Evolutionary conservation across 2,329 filamentous ascomycete genomes (phyloP), one percentile per base, ranked within the genome.

Genomic region (Chrysoporthe puriensis): DNA sequence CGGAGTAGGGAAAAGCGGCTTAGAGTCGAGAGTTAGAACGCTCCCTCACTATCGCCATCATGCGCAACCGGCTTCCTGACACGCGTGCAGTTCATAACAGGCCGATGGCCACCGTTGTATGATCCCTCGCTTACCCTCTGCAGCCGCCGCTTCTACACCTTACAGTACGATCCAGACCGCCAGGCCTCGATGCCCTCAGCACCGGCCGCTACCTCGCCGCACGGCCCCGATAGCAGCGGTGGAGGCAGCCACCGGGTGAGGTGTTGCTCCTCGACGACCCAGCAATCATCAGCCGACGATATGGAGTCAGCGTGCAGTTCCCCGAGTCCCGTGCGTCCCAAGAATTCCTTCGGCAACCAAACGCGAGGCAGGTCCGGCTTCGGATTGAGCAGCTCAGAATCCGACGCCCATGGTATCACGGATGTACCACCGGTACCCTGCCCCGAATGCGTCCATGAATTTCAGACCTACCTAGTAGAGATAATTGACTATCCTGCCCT

Each of bases 1-100:
- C 2, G 74, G 74, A 4, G 73, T 75, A 7, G 76, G 75, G 11
- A 77, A 76, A 65, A 73, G 74, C 64, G 74, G 74, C 43, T 70
- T 77, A 6, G 75, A 76, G 63, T 77, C 74, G 8, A 72, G 74
- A 34, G 54, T 57, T 3, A 57, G 54, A 16, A 18, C 36, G 70
- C 65, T 34, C 56, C 16, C 57, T 40, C 21, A 43, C 59, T 1
- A 21, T 4, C 13, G 6, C 46, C 74, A 54, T n/a, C 13, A n/a
- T 26, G 5, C 50, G 26, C 26, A 26, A 54, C 3, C 8, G 13
- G 3, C 21, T 5, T 13, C 0, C 54, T 57, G 54, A 32, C 18
- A 1, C 32, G n/a, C 7, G 26, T 9, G 9, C 32, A 57, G 73
- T 75, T 76, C 69, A 75, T 74, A 3, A 76, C 74, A 2, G 71